Percentiles rank a stretch among this genome's conserved stretches.
Conservation (phyloP, 1,139 yeast species). For the Suhomyces ambrosiae region DNA sequence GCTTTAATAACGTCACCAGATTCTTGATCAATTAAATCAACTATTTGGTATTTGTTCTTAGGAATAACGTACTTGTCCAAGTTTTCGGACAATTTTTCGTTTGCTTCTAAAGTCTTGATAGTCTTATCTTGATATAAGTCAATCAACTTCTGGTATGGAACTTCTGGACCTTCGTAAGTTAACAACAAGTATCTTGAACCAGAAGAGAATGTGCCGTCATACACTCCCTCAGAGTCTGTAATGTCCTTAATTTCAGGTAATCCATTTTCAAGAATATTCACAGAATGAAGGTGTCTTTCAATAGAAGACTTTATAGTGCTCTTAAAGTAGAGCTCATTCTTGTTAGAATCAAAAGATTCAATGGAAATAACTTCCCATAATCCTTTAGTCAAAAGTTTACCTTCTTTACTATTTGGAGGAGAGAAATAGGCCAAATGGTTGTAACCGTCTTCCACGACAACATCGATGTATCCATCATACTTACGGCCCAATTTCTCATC, state of each 20-base stretch:
- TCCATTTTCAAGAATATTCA: constrained; percentile 38
- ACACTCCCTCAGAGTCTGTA: constrained; percentile 71
- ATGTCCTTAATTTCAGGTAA: constrained; percentile 46
- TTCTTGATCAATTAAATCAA: constrained; percentile 52
- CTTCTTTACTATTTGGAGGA: constrained; percentile 49
- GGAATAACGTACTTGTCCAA: constrained; percentile 54
- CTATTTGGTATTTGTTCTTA: constrained; percentile 41
- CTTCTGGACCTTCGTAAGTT: constrained; percentile 63
- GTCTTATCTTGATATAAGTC: constrained; percentile 46
- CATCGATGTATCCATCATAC: constrained; percentile 56
- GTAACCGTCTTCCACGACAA: constrained; percentile 54
- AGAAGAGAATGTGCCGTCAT: constrained; percentile 64
- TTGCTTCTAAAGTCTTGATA: constrained; percentile 50
- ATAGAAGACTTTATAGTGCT: constrained; percentile 54
- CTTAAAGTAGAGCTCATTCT: constrained; percentile 47
- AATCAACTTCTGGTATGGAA: constrained; percentile 66
- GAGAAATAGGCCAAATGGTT: constrained; percentile 60
- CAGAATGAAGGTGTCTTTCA: constrained; percentile 56
- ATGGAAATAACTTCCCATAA: constrained; percentile 56
- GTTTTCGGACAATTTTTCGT: constrained; percentile 41
- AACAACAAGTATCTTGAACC: constrained; percentile 65
- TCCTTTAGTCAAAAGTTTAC: constrained; percentile 50
- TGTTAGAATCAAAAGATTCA: constrained; percentile 45
- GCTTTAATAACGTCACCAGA: constrained; percentile 44
- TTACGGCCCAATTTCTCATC: constrained; percentile 45